A percentile compares a stretch with the other conserved stretches of the same genome.
These are phyloP conservation scores for Plantago coronopus DNA, from an alignment of 305 asterid genomes.

Conservation along the genomic window DNA sequence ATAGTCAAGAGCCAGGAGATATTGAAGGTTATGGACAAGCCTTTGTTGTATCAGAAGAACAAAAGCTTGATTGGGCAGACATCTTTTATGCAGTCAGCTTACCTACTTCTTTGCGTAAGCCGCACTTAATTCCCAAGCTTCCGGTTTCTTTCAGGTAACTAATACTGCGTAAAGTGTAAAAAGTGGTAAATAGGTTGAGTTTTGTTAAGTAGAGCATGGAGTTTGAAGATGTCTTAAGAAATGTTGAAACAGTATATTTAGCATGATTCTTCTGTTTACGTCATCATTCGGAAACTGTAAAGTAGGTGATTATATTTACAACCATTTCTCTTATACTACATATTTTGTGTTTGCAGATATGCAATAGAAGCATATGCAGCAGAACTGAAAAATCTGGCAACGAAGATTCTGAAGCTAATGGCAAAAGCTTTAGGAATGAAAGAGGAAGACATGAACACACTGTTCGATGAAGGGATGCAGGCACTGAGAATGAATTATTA, in stretches of 20 bases:
- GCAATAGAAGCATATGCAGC: constrained; percentile 35
- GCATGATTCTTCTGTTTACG: too few relatives aligned
- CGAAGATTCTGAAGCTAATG: constrained; percentile 31
- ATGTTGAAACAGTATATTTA: too few relatives aligned
- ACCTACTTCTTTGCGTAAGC: constrained; percentile 32
- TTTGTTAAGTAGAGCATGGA: too few relatives aligned
- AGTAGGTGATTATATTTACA: too few relatives aligned
- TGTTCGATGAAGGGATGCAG: constrained; percentile 35
- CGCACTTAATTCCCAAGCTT: constrained; percentile 40
- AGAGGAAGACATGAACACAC: constrained; percentile 20
- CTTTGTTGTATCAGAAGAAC: constrained; percentile 48
- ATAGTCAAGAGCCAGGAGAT: constrained; percentile 28
- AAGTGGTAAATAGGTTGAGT: too few relatives aligned
- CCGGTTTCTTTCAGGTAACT: constrained; percentile 34
- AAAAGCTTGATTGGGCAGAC: constrained; percentile 64
- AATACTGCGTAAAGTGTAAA: too few relatives aligned
- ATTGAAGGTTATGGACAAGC: constrained; percentile 51
- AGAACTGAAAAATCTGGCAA: constrained; percentile 29
- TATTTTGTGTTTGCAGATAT: constrained; percentile 23
- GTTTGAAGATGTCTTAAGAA: too few relatives aligned
- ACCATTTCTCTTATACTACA: background rate
- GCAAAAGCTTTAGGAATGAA: constrained; percentile 31
- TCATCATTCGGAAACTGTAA: too few relatives aligned
- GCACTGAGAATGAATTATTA: constrained; percentile 45
- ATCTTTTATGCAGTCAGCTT: constrained; percentile 21